Conservation (phyloP, 805 yeast genomes). For the Sungouiozyma intestinalis region DNA sequence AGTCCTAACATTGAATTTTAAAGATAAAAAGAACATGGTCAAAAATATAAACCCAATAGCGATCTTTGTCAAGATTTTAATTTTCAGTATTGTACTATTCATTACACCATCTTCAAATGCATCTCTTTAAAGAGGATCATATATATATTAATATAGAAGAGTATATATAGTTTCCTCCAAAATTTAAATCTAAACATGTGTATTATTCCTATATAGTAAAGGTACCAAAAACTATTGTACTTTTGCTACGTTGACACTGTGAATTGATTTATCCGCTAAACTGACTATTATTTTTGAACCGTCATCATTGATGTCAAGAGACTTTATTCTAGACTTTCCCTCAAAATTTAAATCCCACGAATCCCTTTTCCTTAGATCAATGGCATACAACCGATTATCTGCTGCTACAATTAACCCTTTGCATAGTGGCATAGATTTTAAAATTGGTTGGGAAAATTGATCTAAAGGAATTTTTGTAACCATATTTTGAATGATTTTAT, state of each 20-base stretch:
- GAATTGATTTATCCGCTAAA: constrained; percentile 1
- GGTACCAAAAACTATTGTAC: background rate
- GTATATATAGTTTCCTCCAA: background rate
- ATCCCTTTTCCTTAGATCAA: constrained; percentile 20
- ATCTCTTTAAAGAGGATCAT: background rate
- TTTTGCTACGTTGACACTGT: background rate
- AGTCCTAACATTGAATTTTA: constrained; percentile 7
- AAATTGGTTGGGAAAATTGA: constrained; percentile 22
- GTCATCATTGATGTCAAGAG: constrained; percentile 11
- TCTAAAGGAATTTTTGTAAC: constrained; percentile 23
- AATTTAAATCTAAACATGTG: background rate
- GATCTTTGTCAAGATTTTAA: no score
- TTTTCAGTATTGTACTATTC: no score
- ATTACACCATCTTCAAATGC: background rate
- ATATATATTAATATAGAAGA: background rate
- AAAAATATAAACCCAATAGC: background rate
- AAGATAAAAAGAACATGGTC: constrained; percentile 1
- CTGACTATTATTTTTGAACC: constrained; percentile 7
- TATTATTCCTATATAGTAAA: background rate
- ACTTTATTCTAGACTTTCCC: constrained; percentile 22
- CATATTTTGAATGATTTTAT: constrained; percentile 19
- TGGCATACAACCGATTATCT: constrained; percentile 20
- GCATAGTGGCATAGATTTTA: constrained; percentile 9
- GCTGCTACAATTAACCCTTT: constrained; percentile 21
- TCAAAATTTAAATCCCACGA: constrained; percentile 26